phyloP scores from a whole-genome alignment of 441 rosid species.

The Manihot esculenta region DNA sequence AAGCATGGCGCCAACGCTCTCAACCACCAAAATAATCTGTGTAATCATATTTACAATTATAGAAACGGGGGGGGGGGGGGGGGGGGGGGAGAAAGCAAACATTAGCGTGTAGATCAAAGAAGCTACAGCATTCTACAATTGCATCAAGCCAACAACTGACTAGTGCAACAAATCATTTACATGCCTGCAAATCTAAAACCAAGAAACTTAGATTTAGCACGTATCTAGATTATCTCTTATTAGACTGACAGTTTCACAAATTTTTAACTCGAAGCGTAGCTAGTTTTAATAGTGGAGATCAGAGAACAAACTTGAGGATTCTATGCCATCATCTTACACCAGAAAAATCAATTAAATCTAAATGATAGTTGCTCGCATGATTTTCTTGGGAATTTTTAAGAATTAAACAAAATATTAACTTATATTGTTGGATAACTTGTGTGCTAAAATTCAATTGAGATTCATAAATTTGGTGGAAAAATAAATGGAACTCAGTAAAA shows the following conservation, averaged over 20 bases:
- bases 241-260: not conserved
- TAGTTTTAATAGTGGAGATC: not conserved
- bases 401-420: not conserved
- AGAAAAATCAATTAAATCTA: not conserved
- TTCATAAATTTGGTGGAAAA: not conserved
- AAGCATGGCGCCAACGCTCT: constrained; percentile 81
- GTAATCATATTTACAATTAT: not conserved
- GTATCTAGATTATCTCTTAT: not conserved
- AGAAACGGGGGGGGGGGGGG: too few species aligned
- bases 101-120: not conserved
- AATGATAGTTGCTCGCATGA: not conserved
- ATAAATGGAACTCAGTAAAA: not conserved
- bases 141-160: not conserved
- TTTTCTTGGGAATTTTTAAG: not conserved
- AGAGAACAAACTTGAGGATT: not conserved
- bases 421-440: not conserved
- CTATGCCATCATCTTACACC: not conserved
- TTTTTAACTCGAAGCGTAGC: not conserved
- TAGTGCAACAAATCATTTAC: not conserved
- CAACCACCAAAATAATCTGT: constrained; percentile 83
- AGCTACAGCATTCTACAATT: not conserved
- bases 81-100: not conserved
- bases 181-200: not conserved
- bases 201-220: not conserved
- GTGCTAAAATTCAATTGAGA: not conserved